These are phyloP conservation scores for Tylopilus felleus DNA, from an alignment of 768 basidiomycete species.

Conservation along the genomic window DNA sequence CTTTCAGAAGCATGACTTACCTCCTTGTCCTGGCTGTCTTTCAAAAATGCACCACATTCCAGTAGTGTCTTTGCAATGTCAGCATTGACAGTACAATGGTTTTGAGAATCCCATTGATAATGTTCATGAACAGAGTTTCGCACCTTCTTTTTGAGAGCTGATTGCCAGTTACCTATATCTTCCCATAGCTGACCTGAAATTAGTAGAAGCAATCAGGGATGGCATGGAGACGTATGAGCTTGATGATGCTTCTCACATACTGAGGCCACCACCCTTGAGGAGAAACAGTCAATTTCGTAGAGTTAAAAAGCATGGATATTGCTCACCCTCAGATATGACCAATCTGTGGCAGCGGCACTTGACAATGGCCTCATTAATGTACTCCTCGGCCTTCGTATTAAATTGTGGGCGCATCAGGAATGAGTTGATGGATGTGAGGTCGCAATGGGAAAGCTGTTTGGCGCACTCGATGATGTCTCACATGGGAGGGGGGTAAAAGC, in stretches of 20 bases:
- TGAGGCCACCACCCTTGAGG: background rate
- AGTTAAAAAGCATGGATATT: too few relatives aligned
- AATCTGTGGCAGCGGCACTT: background rate
- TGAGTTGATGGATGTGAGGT: background rate
- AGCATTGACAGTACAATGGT: background rate
- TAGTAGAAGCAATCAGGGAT: too few relatives aligned
- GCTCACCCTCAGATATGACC: background rate
- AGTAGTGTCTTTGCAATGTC: background rate
- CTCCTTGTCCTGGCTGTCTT: background rate
- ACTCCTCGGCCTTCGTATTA: background rate
- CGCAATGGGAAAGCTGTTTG: background rate
- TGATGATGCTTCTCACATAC: background rate
- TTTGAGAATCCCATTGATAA: background rate
- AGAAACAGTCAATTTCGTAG: background rate
- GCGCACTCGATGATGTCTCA: background rate
- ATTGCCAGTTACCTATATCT: background rate
- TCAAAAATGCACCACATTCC: background rate
- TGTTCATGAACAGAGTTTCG: background rate
- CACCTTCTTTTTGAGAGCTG: background rate
- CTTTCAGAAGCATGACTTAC: background rate
- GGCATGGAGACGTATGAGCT: background rate
- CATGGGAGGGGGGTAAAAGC: background rate
- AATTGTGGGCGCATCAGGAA: background rate
- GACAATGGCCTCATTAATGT: background rate
- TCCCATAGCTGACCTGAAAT: background rate